phyloP scores from a whole-genome alignment of 2,329 filamentous ascomycete species.

The Neofusicoccum parvum region DNA sequence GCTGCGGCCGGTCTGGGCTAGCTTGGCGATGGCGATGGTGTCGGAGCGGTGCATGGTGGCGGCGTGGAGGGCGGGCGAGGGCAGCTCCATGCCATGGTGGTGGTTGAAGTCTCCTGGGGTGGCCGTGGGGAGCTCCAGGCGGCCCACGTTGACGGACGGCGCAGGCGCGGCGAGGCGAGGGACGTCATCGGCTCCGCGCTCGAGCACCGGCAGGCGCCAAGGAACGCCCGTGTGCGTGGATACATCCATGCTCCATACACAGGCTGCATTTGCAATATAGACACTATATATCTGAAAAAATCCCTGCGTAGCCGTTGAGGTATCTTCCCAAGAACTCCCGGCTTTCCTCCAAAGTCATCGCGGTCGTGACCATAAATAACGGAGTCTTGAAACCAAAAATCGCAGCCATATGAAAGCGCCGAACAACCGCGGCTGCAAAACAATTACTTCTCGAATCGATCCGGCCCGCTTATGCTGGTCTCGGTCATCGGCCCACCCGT shows the following conservation, averaged over 20 bases:
- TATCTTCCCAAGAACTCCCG: neutral
- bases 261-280: neutral
- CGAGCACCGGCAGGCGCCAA: neutral
- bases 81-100: conserved; percentile 9
- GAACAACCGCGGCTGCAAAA: neutral
- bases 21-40: conserved; percentile 5
- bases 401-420: too few relatives aligned
- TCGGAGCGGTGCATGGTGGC: conserved; percentile 16
- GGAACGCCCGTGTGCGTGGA: neutral
- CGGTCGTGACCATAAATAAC: neutral
- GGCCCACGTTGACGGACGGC: too few relatives aligned
- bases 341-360: neutral
- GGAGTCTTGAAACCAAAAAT: too few relatives aligned
- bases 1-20: conserved; percentile 18
- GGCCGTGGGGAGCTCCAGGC: neutral
- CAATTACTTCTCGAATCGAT: neutral
- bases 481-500: conserved; percentile 10
- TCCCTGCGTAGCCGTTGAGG: neutral
- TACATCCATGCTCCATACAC: neutral
- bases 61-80: neutral
- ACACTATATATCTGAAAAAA: neutral
- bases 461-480: conserved; percentile 7
- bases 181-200: conserved; percentile 20
- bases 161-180: conserved; percentile 10
- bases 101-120: neutral